Evolutionary conservation across 495 filamentous ascomycete species (phyloP), one percentile per base, ranked within the genome.

Genomic region (Hypomontagnella monticulosa): DNA sequence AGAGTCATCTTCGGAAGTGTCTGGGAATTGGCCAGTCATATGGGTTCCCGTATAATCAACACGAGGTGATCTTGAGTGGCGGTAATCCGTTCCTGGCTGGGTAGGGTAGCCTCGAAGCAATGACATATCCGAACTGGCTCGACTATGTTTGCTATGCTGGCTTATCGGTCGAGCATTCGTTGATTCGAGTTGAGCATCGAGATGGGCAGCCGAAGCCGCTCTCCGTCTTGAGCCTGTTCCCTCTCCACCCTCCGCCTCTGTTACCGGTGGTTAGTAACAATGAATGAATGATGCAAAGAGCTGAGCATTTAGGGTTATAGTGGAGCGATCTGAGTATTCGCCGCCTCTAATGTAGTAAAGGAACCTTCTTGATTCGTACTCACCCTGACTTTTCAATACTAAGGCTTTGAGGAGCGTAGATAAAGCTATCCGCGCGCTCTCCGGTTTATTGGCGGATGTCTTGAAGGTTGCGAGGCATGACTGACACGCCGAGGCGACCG

Each of bases 361-460:
- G 34, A 36, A 52, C 9, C 30, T 30, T 14, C 11, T 12, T 18
- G 41, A 19, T 37, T 43, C 41, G 46, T 48, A 83, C 90, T 85
- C 75, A 93, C 91, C 88, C 78, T 81, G 83, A 73, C 81, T 81
- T 63, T 76, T 78, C 9, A 83, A 74, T 67, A 93, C 84, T 27
- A 94, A 85, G 4, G 85, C 85, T 49, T 86, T 82, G 48, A 97
- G 75, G 48, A 96, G 90, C 20, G 91, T 79, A 10, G 88, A 89
- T 23, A 98, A 83, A 69, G 91, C 93, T 75, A 88, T 86, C 71
- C 90, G 89, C 57, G 92, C 88, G 47, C 83, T 91, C 66, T 91
- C 89, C 7, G 91, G 87, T 14, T 83, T 84, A 50, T 86, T 84
- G 40, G 83, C 78, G 23, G 92, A 91, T 9, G 89, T 91, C 66